Percentiles rank a stretch among this genome's conserved stretches.
phyloP scores from a whole-genome alignment of 441 rosid genomes.

The Codiaeum variegatum region DNA sequence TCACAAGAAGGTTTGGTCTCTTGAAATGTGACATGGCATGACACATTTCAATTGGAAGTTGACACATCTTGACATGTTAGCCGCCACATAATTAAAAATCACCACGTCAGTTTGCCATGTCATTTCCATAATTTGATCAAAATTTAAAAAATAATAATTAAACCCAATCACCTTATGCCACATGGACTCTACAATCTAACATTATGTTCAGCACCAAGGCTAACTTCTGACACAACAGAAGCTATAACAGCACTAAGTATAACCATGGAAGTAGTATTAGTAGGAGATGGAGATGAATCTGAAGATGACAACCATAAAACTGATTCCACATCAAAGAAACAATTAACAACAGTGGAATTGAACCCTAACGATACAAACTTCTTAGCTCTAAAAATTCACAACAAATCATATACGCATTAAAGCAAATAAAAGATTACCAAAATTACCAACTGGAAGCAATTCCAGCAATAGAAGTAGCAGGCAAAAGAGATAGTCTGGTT shows the following conservation, averaged over 20 bases:
- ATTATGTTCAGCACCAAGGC: conserved; percentile 88
- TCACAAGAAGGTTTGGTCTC: no score
- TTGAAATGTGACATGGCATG: no score
- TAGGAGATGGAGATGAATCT: conserved; percentile 52
- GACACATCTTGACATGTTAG: no score
- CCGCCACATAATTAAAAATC: no score
- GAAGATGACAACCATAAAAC: conserved; percentile 79
- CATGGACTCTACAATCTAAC: no score
- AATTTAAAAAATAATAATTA: no score
- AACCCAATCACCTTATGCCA: no score
- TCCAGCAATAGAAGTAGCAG: conserved; percentile 92
- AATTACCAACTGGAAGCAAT: conserved; percentile 68
- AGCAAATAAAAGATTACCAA: background rate
- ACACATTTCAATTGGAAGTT: no score
- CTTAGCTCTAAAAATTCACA: no score
- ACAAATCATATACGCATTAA: background rate
- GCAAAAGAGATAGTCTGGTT: conserved; percentile 59
- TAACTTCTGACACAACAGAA: conserved; percentile 83
- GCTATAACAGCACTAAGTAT: conserved; percentile 88
- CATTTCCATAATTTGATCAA: no score
- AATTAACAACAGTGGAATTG: conserved; percentile 96
- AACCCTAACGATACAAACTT: conserved; percentile 45
- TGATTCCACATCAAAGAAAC: conserved; percentile 90
- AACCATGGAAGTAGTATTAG: conserved; percentile 84
- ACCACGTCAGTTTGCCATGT: no score